Conservation (phyloP, 2,329 filamentous ascomycete genomes). For the Epichloe uncinata region DNA sequence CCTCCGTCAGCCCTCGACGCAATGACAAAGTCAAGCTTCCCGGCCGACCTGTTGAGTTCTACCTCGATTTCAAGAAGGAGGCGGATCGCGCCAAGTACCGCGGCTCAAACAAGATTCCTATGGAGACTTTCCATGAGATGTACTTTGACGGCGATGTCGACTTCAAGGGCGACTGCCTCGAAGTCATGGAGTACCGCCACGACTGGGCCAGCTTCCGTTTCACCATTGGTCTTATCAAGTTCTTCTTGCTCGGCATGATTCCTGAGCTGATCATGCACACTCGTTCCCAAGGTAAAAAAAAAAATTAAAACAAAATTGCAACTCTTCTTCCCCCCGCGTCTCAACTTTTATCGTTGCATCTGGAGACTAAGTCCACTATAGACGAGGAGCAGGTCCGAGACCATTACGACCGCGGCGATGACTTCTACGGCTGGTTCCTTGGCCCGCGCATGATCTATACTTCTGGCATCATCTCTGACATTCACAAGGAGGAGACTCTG, state of each 20-base stretch:
- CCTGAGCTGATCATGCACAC: constrained; percentile 89
- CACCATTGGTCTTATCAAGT: constrained; percentile 73
- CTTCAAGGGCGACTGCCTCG: constrained; percentile 85
- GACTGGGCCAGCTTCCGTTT: constrained; percentile 96
- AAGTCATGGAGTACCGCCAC: constrained; percentile 84
- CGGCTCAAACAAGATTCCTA: constrained; percentile 68
- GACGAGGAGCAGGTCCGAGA: constrained; percentile 94
- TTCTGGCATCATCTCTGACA: constrained; percentile 82
- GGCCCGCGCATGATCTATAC: constrained; percentile 99
- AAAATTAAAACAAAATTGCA: too few relatives aligned
- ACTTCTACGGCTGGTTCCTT: constrained; percentile 98
- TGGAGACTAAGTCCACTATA: constrained; percentile 9
- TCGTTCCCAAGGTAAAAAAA: constrained; percentile 53
- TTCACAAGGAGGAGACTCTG: constrained; percentile 74
- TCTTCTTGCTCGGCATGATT: constrained; percentile 76
- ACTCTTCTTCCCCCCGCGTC: too few relatives aligned
- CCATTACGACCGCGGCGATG: constrained; percentile 95
- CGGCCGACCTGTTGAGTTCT: constrained; percentile 79
- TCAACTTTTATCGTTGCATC: too few relatives aligned
- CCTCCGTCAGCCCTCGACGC: constrained; percentile 71
- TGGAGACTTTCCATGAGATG: constrained; percentile 95
- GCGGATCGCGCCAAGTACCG: constrained; percentile 52
- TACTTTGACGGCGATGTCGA: constrained; percentile 93
- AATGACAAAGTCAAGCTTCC: constrained; percentile 86
- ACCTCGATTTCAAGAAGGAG: constrained; percentile 66